phyloP scores from a whole-genome alignment of 495 filamentous ascomycete genomes.

The Physcia stellaris region DNA sequence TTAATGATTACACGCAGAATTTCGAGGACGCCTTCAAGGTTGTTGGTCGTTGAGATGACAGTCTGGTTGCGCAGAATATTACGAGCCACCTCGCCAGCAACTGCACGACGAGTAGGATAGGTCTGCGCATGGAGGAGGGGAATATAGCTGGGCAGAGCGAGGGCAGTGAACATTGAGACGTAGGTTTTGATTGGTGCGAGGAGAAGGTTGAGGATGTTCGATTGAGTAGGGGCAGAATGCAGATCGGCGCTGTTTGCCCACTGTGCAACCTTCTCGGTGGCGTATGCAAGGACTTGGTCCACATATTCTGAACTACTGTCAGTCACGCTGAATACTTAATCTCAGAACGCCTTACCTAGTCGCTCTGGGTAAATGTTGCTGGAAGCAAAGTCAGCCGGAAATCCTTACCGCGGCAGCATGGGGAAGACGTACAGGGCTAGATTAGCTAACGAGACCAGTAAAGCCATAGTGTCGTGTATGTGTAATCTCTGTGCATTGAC shows the following conservation, averaged over 20 bases:
- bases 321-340: not conserved
- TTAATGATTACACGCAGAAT: conserved; percentile 81
- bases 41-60: conserved; percentile 53
- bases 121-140: conserved; percentile 84
- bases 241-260: conserved; percentile 88
- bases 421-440: conserved; percentile 54
- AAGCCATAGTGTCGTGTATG: conserved; percentile 87
- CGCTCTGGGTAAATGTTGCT: conserved; percentile 84
- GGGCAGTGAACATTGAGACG: conserved; percentile 80
- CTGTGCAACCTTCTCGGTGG: conserved; percentile 74
- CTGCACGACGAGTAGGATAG: conserved; percentile 78
- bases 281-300: conserved; percentile 83
- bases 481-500: conserved; percentile 81
- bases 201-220: conserved; percentile 76
- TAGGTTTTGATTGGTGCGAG: conserved; percentile 82
- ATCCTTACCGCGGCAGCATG: not conserved
- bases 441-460: conserved; percentile 83
- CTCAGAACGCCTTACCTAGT: conserved; percentile 27
- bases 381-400: not conserved
- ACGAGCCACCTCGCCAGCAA: conserved; percentile 75
- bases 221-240: conserved; percentile 74
- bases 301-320: conserved; percentile 54
- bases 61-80: conserved; percentile 70
- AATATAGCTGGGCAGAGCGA: conserved; percentile 81
- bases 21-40: conserved; percentile 81